Conservation (phyloP, 2,329 filamentous ascomycete genomes). For the Paraphaeosphaeria minitans region DNA sequence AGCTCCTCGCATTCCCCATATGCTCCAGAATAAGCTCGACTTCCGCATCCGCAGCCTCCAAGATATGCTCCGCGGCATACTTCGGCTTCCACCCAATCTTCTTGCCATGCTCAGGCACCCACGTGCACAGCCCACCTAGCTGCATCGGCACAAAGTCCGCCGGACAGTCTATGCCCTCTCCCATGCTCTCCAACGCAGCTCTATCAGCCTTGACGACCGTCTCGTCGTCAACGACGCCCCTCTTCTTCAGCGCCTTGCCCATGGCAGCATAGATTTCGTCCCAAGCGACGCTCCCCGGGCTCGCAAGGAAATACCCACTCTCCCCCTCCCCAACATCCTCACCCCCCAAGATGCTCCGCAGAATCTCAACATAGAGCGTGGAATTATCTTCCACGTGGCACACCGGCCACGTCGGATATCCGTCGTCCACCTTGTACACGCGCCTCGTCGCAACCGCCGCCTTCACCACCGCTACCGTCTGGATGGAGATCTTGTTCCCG, state of each 20-base stretch:
- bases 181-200: slow-evolving; percentile 50
- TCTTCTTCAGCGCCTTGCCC: slow-evolving; percentile 49
- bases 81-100: slow-evolving; percentile 55
- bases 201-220: slow-evolving; percentile 46
- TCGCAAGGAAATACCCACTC: slow-evolving; percentile 58
- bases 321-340: slow-evolving; percentile 48
- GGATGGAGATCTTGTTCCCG: slow-evolving; percentile 58
- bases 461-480: slow-evolving; percentile 56
- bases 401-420: slow-evolving; percentile 58
- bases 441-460: slow-evolving; percentile 50
- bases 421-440: slow-evolving; percentile 52
- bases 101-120: slow-evolving; percentile 50
- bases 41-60: slow-evolving; percentile 54
- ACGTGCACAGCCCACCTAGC: slow-evolving; percentile 54
- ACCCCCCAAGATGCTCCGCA: slow-evolving; percentile 52
- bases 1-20: slow-evolving; percentile 5
- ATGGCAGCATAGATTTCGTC: slow-evolving; percentile 57
- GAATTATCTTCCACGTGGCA: slow-evolving; percentile 58
- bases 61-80: slow-evolving; percentile 52
- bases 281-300: slow-evolving; percentile 57
- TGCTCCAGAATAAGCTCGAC: slow-evolving; percentile 51
- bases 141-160: slow-evolving; percentile 48
- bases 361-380: slow-evolving; percentile 52
- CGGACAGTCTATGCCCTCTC: slow-evolving; percentile 42
- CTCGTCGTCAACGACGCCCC: slow-evolving; percentile 47